Evolutionary conservation across 768 basidiomycete species (phyloP).

Genomic region (Panaeolus cyanescens): DNA sequence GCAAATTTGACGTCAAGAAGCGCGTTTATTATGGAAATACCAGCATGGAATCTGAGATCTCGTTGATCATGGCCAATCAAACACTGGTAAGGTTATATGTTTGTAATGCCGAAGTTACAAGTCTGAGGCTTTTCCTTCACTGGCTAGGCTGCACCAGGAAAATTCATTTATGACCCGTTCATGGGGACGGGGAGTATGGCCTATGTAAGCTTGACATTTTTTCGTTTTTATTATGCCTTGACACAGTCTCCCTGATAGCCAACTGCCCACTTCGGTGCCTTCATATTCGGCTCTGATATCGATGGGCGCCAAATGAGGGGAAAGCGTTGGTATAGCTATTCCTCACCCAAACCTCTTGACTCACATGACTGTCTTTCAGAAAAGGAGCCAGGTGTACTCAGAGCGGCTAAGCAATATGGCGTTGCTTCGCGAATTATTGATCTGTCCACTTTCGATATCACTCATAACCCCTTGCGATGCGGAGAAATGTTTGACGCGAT

Average conservation of each 20-base stretch:
- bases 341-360: neutral
- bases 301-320: slow-evolving; percentile 98
- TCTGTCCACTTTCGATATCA: slow-evolving; percentile 92
- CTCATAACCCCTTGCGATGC: slow-evolving; percentile 83
- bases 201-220: slow-evolving; percentile 54
- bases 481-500: slow-evolving; percentile 94
- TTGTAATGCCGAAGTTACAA: neutral
- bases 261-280: slow-evolving; percentile 83
- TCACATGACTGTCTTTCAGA: slow-evolving; percentile 23
- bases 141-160: slow-evolving; percentile 79
- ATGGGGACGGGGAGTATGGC: slow-evolving; percentile 92
- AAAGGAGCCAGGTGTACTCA: slow-evolving; percentile 67
- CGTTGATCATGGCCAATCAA: slow-evolving; percentile 96
- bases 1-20: slow-evolving; percentile 85
- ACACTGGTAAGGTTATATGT: slow-evolving; percentile 60
- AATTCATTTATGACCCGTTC: slow-evolving; percentile 94
- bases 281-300: slow-evolving; percentile 91
- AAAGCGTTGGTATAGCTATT: slow-evolving; percentile 54
- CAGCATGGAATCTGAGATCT: slow-evolving; percentile 96
- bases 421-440: slow-evolving; percentile 75
- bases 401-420: slow-evolving; percentile 85
- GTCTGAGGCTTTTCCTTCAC: neutral
- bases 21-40: slow-evolving; percentile 93
- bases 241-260: slow-evolving; percentile 50
- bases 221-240: neutral